Conservation (phyloP, 148 eudicot species). For the Selenicereus undatus region DNA sequence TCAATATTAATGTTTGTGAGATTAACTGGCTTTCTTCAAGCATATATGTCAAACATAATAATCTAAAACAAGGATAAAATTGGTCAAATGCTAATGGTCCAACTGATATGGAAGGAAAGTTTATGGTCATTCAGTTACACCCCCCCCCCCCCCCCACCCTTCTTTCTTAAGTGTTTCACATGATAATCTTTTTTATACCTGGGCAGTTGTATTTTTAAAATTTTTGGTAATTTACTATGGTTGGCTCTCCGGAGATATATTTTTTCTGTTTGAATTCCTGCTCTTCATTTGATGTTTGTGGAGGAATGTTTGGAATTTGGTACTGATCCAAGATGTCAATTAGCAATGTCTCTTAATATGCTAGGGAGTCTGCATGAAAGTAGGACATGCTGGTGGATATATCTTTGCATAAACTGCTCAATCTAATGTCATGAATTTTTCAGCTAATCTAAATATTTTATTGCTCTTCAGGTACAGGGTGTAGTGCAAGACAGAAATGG, state of each 20-base stretch:
- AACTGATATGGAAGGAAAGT: background rate
- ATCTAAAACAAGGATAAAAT: background rate
- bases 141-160: too few relatives aligned
- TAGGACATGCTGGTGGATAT: constrained; percentile 5
- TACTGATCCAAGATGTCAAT: background rate
- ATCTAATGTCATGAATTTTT: background rate
- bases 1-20: background rate
- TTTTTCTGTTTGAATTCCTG: background rate
- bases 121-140: background rate
- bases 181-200: too few relatives aligned
- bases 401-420: background rate
- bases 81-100: background rate
- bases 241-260: background rate
- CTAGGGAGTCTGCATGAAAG: background rate
- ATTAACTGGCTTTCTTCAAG: background rate
- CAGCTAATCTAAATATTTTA: background rate
- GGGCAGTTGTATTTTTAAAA: too few relatives aligned
- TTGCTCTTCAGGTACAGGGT: constrained; percentile 79
- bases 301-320: background rate
- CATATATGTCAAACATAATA: background rate
- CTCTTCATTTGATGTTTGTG: background rate
- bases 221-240: background rate
- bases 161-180: too few relatives aligned
- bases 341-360: background rate
- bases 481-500: constrained; percentile 79